These are phyloP conservation scores for Karstenula rhodostoma DNA, from an alignment of 2,329 filamentous ascomycete species.

Conservation along the genomic window DNA sequence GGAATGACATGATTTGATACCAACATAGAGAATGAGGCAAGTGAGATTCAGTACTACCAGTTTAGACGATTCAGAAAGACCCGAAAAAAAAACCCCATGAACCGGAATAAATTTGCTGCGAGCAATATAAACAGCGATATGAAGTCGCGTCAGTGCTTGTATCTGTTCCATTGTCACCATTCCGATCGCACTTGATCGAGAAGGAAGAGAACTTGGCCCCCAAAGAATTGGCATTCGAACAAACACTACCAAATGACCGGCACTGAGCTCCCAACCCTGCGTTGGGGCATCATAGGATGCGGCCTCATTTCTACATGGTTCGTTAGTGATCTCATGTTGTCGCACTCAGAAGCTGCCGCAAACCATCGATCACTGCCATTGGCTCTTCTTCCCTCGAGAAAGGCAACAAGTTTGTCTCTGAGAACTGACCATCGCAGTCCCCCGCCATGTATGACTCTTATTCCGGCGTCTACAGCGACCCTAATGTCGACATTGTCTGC, in stretches of 20 bases:
- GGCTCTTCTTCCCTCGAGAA: constrained; percentile 23
- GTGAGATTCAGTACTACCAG: no score
- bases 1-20: constrained; percentile 13
- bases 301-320: constrained; percentile 20
- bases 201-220: neutral
- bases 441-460: constrained; percentile 75
- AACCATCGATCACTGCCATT: constrained; percentile 26
- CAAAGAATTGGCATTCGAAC: neutral
- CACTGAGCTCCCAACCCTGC: constrained; percentile 6
- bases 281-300: constrained; percentile 14
- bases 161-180: neutral
- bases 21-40: constrained; percentile 4
- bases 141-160: neutral
- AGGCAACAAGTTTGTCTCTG: neutral
- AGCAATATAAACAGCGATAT: neutral
- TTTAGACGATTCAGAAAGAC: no score
- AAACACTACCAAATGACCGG: neutral
- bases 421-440: neutral
- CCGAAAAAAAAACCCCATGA: no score
- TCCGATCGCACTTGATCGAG: neutral
- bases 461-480: constrained; percentile 78
- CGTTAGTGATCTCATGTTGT: constrained; percentile 13
- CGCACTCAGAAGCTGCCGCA: constrained; percentile 18
- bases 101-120: no score
- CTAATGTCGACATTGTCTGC: constrained; percentile 85